Percentiles rank a stretch among this genome's conserved stretches.
Conservation (phyloP, 1,284 basidiomycete genomes). For the Ustilago hordei region DNA sequence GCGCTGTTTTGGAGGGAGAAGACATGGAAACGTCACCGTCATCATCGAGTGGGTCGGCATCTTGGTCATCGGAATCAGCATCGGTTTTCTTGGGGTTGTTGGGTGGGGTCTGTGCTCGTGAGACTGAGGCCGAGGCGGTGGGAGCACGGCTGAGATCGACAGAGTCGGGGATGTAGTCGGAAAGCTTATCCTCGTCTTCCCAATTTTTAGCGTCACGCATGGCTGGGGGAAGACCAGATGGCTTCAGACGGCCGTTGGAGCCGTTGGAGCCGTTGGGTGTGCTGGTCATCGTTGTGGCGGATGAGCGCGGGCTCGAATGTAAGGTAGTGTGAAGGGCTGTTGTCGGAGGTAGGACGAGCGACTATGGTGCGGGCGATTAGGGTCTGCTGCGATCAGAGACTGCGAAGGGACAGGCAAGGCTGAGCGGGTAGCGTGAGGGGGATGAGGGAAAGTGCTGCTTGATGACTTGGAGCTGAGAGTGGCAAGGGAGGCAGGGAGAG, state of each 20-base stretch:
- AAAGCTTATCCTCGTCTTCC: conserved; percentile 64
- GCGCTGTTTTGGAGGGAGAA: conserved; percentile 56
- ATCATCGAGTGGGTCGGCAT: conserved; percentile 42
- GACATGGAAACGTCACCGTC: conserved; percentile 36
- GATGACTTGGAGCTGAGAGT: not conserved
- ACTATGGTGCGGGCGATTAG: not conserved
- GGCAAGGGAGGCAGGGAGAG: not conserved
- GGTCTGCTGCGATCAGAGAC: not conserved
- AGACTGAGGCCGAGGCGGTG: conserved; percentile 52
- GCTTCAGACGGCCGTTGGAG: conserved; percentile 42
- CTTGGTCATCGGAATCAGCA: conserved; percentile 29
- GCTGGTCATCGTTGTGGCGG: conserved; percentile 20
- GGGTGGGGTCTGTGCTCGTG: conserved; percentile 40
- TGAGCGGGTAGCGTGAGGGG: not conserved
- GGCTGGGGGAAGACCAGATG: conserved; percentile 33
- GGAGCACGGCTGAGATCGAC: conserved; percentile 56
- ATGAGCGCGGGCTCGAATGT: not conserved
- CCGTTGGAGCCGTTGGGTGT: conserved; percentile 25
- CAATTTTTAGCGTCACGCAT: conserved; percentile 49
- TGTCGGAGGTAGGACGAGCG: not conserved
- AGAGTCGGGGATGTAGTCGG: conserved; percentile 57
- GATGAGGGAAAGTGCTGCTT: not conserved
- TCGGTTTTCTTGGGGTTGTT: conserved; percentile 21
- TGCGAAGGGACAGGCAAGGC: not conserved
- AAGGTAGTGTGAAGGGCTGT: not conserved